Evolutionary conservation across 257 asterid genomes (phyloP).

Genomic region (Linaria vulgaris): DNA sequence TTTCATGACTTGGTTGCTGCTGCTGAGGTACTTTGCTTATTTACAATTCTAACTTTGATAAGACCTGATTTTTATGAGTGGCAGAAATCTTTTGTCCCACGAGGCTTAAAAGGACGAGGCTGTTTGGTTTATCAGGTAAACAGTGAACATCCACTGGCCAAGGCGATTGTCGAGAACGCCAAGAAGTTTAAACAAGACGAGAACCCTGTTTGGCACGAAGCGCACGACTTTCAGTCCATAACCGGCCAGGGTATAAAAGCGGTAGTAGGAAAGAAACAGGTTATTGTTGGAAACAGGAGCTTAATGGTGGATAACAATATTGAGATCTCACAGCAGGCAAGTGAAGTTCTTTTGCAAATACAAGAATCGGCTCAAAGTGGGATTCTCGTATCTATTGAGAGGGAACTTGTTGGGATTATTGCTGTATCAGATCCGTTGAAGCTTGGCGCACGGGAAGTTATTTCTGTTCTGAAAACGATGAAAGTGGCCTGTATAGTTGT

Average conservation of each 20-base stretch:
- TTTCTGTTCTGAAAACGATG: slow-evolving; percentile 65
- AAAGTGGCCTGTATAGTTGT: slow-evolving; percentile 49
- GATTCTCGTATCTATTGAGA: slow-evolving; percentile 58
- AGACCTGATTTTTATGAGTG: no score
- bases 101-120: no score
- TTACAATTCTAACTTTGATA: no score
- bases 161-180: slow-evolving; percentile 47
- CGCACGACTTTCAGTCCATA: slow-evolving; percentile 52
- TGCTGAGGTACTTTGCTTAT: slow-evolving; percentile 20
- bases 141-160: slow-evolving; percentile 54
- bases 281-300: slow-evolving; percentile 69
- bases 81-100: no score
- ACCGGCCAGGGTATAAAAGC: slow-evolving; percentile 88
- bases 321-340: slow-evolving; percentile 47
- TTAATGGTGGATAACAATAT: slow-evolving; percentile 52
- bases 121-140: slow-evolving; percentile 33
- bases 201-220: slow-evolving; percentile 51
- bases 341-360: slow-evolving; percentile 50
- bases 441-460: slow-evolving; percentile 62
- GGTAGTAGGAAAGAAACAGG: slow-evolving; percentile 54
- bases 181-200: slow-evolving; percentile 45
- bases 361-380: slow-evolving; percentile 67
- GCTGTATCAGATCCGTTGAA: slow-evolving; percentile 70
- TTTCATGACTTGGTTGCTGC: slow-evolving; percentile 21
- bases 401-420: slow-evolving; percentile 56